Evolutionary conservation across 371 early-diverging fungal species (phyloP), one percentile per base, ranked within the genome.

Genomic region (Circinella umbellata): DNA sequence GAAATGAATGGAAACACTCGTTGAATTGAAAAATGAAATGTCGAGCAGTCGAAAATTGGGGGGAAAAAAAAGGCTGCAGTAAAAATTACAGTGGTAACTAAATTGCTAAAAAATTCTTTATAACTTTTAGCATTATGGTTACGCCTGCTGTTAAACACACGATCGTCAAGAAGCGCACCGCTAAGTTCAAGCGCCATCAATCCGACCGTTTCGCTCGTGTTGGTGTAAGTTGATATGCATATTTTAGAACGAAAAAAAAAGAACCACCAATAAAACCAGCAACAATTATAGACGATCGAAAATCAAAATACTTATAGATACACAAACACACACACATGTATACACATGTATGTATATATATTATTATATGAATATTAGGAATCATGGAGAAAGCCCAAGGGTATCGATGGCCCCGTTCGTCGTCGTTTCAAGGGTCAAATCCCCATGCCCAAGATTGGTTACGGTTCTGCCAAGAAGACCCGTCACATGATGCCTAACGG

Each of bases 321-420:
- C 27, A 27, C 27, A 27, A 0, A 27, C 0, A 27, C 27, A 27
- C 27, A 27, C 27, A 27, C 2, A 27, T 2, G 2, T 2, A 27
- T 27, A 27, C 27, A 27, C 2, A 2, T 27, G 2, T 27, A 2
- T 27, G 2, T 27, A 42, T 42, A 11, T 13, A 9, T 51, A 51
- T 51, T 4, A 51, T 27, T 61, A 66, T 81, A 64, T 86, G 27
- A 27, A 27, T 27, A 27, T 27, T 27, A 95, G 93, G 90, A 90
- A 77, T 94, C 97, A 73, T 99, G 99, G 99, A 94, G 99, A 89
- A 97, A 97, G 89, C 99, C 99, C 86, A 96, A 94, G 90, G 99
- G 99, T 97, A 99, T 99, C 88, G 99, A 99, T 83, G 96, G 94
- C 90, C 89, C 95, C 76, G 97, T 99, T 74, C 95, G 99, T 79